Base-by-base conservation (phyloP, 768 basidiomycete species). In the Erythrobasidium yunnanense region DNA sequence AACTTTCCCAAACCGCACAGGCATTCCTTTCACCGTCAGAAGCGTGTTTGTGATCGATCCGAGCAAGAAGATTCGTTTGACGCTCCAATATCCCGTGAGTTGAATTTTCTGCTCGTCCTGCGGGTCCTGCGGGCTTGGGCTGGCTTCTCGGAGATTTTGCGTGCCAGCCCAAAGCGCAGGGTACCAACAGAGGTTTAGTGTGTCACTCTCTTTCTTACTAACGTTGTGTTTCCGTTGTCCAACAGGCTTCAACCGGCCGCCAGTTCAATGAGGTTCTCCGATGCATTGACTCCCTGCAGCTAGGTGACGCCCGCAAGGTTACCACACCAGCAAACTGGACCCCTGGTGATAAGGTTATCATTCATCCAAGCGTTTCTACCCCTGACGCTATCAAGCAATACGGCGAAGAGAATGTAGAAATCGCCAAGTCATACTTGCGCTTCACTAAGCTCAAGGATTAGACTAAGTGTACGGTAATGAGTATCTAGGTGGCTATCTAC, bases 21-120 rank as follows among this genome's bases (percentile, higher is more conserved):
- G 68, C 51, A 81, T 96, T 47, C 95, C 95, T 22, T 90, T 96
- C 81, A 99, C 95, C 52, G 90, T 99, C 78, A 87, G 95, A 67
- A 95, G 90, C 6, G 95, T 99, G 68, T 99, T 93, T 78, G 79
- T 99, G 70, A 90, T 99, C 73, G 95, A 99, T 79, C 92, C 95
- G 49, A 90, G 89, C 79, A 90, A 95, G 80, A 81, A 84, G 73
- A 95, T 99, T 75, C 87, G 93, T 68, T 79, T 95, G 72, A 88
- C 84, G 17, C 72, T 99, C 70, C 79, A 90, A 27, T 97, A 97
- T 80, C 95, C 95, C 66, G 69, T 70, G 30, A 32, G 57, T 66
- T n/a, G n/a, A n/a, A n/a, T n/a, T n/a, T n/a, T n/a, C n/a, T n/a
- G n/a, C n/a, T n/a, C n/a, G n/a, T n/a, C n/a, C n/a, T n/a, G n/a